Conservation (phyloP, 129 eudicot species). For the Dittrichia graveolens region DNA sequence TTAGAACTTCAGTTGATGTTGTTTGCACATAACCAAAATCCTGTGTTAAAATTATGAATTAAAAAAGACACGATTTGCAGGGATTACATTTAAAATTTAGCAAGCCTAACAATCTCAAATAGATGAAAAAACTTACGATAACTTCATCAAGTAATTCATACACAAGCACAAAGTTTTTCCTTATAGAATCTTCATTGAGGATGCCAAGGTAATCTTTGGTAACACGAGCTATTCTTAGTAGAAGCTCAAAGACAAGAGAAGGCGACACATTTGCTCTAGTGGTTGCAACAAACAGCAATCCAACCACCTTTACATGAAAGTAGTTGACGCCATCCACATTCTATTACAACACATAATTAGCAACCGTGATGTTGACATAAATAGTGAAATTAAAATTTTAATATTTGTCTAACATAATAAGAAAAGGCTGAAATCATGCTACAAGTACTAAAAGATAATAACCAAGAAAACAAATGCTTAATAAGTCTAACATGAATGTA, state of each 20-base stretch:
- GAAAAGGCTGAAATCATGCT: neutral
- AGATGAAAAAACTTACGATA: slow-evolving; percentile 61
- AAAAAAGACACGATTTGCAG: slow-evolving; percentile 9
- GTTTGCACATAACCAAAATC: slow-evolving; percentile 98
- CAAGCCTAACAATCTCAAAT: slow-evolving; percentile 16
- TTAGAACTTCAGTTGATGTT: slow-evolving; percentile 93
- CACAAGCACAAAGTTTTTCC: slow-evolving; percentile 88
- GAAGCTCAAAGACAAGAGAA: slow-evolving; percentile 85
- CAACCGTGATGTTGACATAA: neutral
- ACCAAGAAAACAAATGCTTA: neutral
- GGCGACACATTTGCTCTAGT: slow-evolving; percentile 87
- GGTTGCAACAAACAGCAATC: slow-evolving; percentile 93
- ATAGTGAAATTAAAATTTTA: slow-evolving; percentile 10
- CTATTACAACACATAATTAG: slow-evolving; percentile 44
- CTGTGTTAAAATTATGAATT: slow-evolving; percentile 40
- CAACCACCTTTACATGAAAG: slow-evolving; percentile 95
- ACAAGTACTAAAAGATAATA: neutral
- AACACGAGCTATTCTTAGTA: slow-evolving; percentile 95
- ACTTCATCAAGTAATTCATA: slow-evolving; percentile 97
- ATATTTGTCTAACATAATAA: neutral
- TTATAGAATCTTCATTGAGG: slow-evolving; percentile 85
- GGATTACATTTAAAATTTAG: slow-evolving; percentile 18
- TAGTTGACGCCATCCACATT: slow-evolving; percentile 97
- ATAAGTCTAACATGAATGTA: slow-evolving; percentile 13
- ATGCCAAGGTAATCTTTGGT: slow-evolving; percentile 93